A percentile compares a stretch with the other conserved stretches of the same genome.
Evolutionary conservation across 257 asterid species (phyloP).

Genomic region (Lavandula angustifolia): DNA sequence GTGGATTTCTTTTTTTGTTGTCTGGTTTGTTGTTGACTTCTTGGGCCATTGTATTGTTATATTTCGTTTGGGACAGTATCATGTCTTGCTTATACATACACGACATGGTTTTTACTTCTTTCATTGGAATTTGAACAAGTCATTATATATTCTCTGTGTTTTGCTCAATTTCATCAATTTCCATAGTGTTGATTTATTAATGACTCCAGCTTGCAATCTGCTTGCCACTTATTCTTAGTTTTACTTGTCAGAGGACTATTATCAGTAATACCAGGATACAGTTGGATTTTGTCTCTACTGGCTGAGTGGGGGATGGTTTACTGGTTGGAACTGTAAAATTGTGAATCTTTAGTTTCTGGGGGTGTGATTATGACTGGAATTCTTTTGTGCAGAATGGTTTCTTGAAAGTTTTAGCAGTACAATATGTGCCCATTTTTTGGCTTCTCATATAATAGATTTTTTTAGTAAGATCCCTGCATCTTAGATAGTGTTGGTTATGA

Average conservation of each 20-base stretch:
- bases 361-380: constrained; percentile 9
- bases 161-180: neutral
- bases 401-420: neutral
- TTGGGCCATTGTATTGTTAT: too few species aligned
- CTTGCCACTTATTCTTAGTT: neutral
- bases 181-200: neutral
- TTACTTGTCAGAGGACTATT: neutral
- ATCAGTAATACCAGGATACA: neutral
- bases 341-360: constrained; percentile 17
- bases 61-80: too few species aligned
- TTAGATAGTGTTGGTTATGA: neutral
- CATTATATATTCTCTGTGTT: neutral
- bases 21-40: too few species aligned
- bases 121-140: constrained; percentile 2
- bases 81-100: neutral
- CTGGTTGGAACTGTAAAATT: neutral
- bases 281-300: neutral
- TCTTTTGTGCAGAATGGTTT: neutral
- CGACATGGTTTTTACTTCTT: neutral
- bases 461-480: neutral
- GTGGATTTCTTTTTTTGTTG: too few species aligned
- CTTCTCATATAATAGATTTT: neutral
- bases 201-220: too few species aligned
- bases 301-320: neutral
- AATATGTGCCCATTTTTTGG: neutral